Evolutionary conservation across 371 early-diverging fungal species (phyloP).

Genomic region (Polyrhizophydium stewartii): DNA sequence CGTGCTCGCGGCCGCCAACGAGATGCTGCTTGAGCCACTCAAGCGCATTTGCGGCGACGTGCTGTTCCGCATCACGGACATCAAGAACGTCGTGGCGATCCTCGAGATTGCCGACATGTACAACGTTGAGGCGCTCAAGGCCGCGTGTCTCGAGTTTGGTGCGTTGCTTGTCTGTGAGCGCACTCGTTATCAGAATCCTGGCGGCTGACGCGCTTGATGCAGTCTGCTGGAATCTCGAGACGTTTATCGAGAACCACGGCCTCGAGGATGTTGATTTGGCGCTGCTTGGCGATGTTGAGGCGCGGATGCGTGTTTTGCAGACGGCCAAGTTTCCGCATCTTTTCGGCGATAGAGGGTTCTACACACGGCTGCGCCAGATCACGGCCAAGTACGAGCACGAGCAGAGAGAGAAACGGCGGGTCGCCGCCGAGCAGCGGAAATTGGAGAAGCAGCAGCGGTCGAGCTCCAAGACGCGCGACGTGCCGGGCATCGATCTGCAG

Average conservation of each 20-base stretch:
- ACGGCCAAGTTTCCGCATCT: constrained; percentile 26
- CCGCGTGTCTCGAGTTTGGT: constrained; percentile 53
- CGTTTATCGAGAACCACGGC: constrained; percentile 50
- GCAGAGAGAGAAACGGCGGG: background rate
- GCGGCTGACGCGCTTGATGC: background rate
- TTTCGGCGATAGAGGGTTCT: constrained; percentile 30
- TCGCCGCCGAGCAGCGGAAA: background rate
- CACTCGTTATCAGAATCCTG: background rate
- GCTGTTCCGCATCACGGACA: constrained; percentile 43
- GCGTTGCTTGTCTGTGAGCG: background rate
- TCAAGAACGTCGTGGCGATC: constrained; percentile 48
- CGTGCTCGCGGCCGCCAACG: constrained; percentile 60
- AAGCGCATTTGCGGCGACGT: constrained; percentile 51
- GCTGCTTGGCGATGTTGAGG: constrained; percentile 30
- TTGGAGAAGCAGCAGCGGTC: no score
- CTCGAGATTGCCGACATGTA: constrained; percentile 57
- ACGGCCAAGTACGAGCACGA: background rate
- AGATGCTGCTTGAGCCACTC: constrained; percentile 53
- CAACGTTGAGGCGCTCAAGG: constrained; percentile 44
- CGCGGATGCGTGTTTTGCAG: constrained; percentile 30
- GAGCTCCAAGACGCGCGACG: no score
- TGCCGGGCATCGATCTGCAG: no score
- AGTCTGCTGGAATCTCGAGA: constrained; percentile 58
- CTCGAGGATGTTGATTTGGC: constrained; percentile 25
- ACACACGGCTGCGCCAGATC: constrained; percentile 1